phyloP scores from a whole-genome alignment of 257 asterid genomes.

The Prunella vulgaris region DNA sequence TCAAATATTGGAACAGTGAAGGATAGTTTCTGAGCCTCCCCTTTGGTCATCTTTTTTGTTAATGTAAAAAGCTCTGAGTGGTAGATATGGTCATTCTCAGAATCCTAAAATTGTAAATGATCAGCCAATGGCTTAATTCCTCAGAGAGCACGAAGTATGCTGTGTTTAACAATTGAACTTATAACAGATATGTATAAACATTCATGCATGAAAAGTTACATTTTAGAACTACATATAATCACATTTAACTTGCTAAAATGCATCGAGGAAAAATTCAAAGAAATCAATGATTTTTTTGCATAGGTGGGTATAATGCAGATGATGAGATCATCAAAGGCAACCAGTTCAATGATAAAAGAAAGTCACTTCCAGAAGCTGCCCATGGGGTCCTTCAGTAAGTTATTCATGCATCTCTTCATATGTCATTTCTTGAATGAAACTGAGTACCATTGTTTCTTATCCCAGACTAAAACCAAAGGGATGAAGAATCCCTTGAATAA shows the following conservation, averaged over 20 bases:
- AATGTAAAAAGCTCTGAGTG: conserved; percentile 86
- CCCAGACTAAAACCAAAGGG: no score
- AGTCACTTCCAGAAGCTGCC: no score
- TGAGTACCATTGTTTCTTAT: no score
- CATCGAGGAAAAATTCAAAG: not conserved
- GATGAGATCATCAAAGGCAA: not conserved
- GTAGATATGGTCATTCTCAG: conserved; percentile 96
- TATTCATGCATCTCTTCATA: no score
- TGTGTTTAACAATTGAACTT: not conserved
- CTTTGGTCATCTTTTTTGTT: conserved; percentile 83
- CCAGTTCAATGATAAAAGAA: not conserved
- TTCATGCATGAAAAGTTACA: not conserved
- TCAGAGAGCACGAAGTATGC: not conserved
- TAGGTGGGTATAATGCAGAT: not conserved
- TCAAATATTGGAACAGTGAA: conserved; percentile 96
- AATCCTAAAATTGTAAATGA: conserved; percentile 53
- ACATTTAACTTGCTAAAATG: not conserved
- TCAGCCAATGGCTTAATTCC: conserved; percentile 12
- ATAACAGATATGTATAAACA: not conserved
- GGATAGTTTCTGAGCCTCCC: conserved; percentile 88
- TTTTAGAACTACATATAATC: not conserved
- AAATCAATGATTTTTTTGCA: not conserved
- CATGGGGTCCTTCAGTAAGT: not conserved
- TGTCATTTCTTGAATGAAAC: no score
- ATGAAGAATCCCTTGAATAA: no score